Percentiles rank a stretch among this genome's conserved stretches.
phyloP scores from a whole-genome alignment of 2,329 filamentous ascomycete species.

The Microcera coccophila region DNA sequence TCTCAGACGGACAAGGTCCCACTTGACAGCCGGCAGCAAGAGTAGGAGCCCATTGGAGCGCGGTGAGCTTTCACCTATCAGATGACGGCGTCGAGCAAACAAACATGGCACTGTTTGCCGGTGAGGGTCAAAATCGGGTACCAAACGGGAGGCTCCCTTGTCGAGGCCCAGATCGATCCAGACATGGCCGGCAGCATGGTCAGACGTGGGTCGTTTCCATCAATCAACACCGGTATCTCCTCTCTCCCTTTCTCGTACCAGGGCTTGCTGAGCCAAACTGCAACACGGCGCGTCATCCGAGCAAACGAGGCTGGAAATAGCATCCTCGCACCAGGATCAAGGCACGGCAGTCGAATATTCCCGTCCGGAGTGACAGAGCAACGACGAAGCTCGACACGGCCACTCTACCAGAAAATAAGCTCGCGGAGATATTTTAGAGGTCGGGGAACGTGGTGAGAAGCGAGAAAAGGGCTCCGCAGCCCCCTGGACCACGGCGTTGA shows the following conservation, averaged over 20 bases:
- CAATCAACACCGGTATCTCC: not conserved
- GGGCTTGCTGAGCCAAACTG: not conserved
- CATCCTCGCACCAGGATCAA: slow-evolving; percentile 4
- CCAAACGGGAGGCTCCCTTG: slow-evolving; percentile 12
- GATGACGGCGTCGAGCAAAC: slow-evolving; percentile 7
- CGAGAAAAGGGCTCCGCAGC: not conserved
- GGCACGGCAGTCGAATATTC: slow-evolving; percentile 12
- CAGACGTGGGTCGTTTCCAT: not conserved
- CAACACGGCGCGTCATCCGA: not conserved
- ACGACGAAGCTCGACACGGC: not conserved
- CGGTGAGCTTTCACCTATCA: not conserved
- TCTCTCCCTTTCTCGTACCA: not conserved
- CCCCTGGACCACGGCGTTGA: slow-evolving; percentile 22
- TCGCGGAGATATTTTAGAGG: not conserved
- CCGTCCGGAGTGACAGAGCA: slow-evolving; percentile 3
- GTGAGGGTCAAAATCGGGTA: not conserved
- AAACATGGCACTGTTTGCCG: slow-evolving; percentile 14
- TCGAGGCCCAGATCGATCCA: slow-evolving; percentile 11
- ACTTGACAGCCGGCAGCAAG: not conserved
- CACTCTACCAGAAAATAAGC: not conserved
- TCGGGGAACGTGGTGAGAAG: not conserved
- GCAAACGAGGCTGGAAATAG: slow-evolving; percentile 20
- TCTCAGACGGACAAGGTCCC: not conserved
- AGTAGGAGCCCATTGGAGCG: not conserved
- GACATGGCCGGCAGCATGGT: not conserved